Evolutionary conservation across 306 rosid genomes (phyloP).

Genomic region (Inga leiocalycina): DNA sequence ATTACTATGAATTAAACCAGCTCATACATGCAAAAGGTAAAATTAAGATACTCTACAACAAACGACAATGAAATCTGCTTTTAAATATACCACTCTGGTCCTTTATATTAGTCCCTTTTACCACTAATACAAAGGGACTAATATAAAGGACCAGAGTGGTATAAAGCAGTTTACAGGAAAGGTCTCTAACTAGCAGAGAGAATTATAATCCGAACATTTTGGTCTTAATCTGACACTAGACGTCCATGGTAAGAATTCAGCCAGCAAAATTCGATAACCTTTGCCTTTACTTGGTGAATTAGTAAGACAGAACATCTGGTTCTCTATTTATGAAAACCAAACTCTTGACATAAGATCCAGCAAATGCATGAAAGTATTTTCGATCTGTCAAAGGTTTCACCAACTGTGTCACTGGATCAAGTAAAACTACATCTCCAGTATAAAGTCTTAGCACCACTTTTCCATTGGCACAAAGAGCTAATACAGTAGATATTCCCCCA

Average conservation of each 20-base stretch:
- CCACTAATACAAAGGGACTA: too few species aligned
- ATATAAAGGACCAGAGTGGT: too few species aligned
- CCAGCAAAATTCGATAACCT: not conserved
- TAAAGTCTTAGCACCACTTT: not conserved
- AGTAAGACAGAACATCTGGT: not conserved
- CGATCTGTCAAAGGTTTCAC: not conserved
- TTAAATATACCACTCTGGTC: too few species aligned
- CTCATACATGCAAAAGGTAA: not conserved
- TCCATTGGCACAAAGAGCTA: not conserved
- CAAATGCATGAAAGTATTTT: not conserved
- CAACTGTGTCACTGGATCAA: not conserved
- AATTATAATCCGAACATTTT: not conserved
- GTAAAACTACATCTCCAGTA: not conserved
- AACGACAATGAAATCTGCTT: not conserved
- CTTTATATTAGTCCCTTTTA: too few species aligned
- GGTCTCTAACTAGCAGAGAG: not conserved
- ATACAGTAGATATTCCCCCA: not conserved
- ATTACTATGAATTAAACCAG: not conserved
- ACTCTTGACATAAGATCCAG: not conserved
- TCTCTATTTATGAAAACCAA: not conserved
- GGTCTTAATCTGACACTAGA: not conserved
- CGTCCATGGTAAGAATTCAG: not conserved
- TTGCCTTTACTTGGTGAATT: not conserved
- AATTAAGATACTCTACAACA: not conserved
- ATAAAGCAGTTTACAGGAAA: not conserved